A percentile compares a stretch with the other conserved stretches of the same genome.
Evolutionary conservation across 2,329 filamentous ascomycete genomes (phyloP).

Genomic region (Fusarium sp.): DNA sequence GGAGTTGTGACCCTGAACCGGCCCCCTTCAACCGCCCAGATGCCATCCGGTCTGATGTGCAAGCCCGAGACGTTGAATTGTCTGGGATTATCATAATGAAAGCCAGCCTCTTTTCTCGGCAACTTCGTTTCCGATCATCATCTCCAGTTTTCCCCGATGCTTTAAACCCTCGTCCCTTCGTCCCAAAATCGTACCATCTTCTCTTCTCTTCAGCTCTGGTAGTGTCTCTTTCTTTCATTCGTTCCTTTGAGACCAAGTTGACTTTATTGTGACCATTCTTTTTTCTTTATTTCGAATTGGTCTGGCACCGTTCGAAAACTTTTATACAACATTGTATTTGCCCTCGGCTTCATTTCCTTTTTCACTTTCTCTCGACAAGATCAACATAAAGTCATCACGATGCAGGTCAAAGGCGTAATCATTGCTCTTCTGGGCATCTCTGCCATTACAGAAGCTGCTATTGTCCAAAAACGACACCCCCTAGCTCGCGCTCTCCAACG

Average conservation of each 20-base stretch:
- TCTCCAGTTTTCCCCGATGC: constrained; percentile 45
- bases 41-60: constrained; percentile 47
- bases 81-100: constrained; percentile 47
- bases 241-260: constrained; percentile 51
- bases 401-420: constrained; percentile 63
- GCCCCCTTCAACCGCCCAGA: constrained; percentile 40
- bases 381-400: constrained; percentile 47
- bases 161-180: constrained; percentile 46
- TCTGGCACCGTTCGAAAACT: constrained; percentile 58
- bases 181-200: constrained; percentile 46
- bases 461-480: constrained; percentile 51
- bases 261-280: constrained; percentile 54
- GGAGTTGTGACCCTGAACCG: constrained; percentile 22
- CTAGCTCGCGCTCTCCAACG: constrained; percentile 50
- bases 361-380: constrained; percentile 35
- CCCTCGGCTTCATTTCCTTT: constrained; percentile 14
- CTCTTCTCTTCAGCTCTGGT: constrained; percentile 57
- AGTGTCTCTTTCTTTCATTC: constrained; percentile 60
- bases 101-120: constrained; percentile 51
- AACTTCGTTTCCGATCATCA: constrained; percentile 44
- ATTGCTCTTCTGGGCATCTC: constrained; percentile 60
- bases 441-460: constrained; percentile 57
- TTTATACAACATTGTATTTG: constrained; percentile 27
- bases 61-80: constrained; percentile 37
- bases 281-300: constrained; percentile 54